phyloP scores from a whole-genome alignment of 805 yeast species.

The Yarrowia sp. region DNA sequence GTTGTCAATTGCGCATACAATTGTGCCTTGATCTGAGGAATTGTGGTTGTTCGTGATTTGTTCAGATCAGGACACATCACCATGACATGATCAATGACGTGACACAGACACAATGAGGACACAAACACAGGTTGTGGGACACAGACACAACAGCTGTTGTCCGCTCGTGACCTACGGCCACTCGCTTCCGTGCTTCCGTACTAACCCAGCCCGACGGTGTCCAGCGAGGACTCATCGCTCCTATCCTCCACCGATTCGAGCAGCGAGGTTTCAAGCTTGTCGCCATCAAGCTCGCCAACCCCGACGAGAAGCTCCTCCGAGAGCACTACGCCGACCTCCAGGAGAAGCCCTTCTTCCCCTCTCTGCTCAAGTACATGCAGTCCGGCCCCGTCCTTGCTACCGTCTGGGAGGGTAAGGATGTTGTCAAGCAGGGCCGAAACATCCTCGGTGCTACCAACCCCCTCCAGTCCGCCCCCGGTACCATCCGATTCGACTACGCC shows the following conservation, averaged over 20 bases:
- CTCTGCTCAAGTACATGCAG: slow-evolving; percentile 90
- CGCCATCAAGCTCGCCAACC: slow-evolving; percentile 85
- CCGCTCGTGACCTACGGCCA: not conserved
- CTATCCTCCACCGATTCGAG: slow-evolving; percentile 91
- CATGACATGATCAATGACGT: not conserved
- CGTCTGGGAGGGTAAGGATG: slow-evolving; percentile 99
- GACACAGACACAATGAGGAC: too few relatives aligned
- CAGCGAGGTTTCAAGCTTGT: slow-evolving; percentile 97
- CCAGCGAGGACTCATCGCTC: slow-evolving; percentile 94
- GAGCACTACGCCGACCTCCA: slow-evolving; percentile 95
- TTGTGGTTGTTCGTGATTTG: not conserved
- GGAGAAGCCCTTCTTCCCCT: slow-evolving; percentile 97
- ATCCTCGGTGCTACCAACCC: slow-evolving; percentile 99
- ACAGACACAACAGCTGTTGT: not conserved
- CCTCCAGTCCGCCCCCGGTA: slow-evolving; percentile 94
- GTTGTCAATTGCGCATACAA: not conserved
- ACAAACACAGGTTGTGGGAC: too few relatives aligned
- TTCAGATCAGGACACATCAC: not conserved
- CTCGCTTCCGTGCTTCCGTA: not conserved
- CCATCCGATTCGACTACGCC: slow-evolving; percentile 99
- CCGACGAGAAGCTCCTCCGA: slow-evolving; percentile 83
- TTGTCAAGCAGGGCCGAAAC: slow-evolving; percentile 96
- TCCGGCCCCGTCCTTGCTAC: slow-evolving; percentile 99
- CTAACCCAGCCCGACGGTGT: slow-evolving; percentile 88
- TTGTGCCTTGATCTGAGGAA: not conserved